These are phyloP conservation scores for Calocybe gambosa DNA, from an alignment of 1,284 basidiomycete genomes.

Conservation along the genomic window DNA sequence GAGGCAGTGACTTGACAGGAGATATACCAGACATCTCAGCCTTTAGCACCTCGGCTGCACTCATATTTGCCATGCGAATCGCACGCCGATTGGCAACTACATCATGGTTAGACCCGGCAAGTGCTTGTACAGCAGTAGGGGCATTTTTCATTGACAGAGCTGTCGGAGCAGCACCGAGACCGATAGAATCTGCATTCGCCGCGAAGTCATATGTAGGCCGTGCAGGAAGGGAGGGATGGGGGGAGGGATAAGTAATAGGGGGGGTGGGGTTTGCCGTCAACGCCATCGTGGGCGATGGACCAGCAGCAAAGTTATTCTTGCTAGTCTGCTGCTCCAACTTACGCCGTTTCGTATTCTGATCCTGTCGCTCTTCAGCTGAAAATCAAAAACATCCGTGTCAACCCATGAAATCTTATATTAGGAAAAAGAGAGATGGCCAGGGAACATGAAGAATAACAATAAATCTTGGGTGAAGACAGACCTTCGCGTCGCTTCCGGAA, in stretches of 20 bases:
- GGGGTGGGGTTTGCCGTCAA: constrained; percentile 41
- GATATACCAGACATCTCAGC: constrained; percentile 76
- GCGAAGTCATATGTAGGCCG: constrained; percentile 65
- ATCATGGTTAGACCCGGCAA: constrained; percentile 78
- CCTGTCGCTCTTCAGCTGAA: constrained; percentile 88
- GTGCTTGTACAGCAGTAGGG: constrained; percentile 57
- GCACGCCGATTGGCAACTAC: constrained; percentile 84
- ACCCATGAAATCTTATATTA: constrained; percentile 14
- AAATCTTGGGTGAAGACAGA: constrained; percentile 39
- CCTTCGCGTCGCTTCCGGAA: constrained; percentile 90
- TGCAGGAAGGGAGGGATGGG: constrained; percentile 50
- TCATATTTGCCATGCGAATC: constrained; percentile 94
- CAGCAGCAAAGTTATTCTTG: constrained; percentile 38
- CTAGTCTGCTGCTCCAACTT: constrained; percentile 67
- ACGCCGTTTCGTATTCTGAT: constrained; percentile 82
- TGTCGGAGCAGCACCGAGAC: constrained; percentile 57
- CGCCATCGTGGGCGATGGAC: constrained; percentile 50
- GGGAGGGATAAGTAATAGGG: constrained; percentile 25
- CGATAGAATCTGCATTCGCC: constrained; percentile 67
- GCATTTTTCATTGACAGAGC: constrained; percentile 48
- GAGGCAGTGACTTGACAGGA: constrained; percentile 47
- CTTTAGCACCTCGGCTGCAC: constrained; percentile 89
- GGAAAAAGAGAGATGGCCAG: constrained; percentile 16
- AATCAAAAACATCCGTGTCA: constrained; percentile 23
- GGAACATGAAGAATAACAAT: constrained; percentile 8